Evolutionary conservation across 2,329 filamentous ascomycete genomes (phyloP).

Genomic region (Diaporthe nobilis): DNA sequence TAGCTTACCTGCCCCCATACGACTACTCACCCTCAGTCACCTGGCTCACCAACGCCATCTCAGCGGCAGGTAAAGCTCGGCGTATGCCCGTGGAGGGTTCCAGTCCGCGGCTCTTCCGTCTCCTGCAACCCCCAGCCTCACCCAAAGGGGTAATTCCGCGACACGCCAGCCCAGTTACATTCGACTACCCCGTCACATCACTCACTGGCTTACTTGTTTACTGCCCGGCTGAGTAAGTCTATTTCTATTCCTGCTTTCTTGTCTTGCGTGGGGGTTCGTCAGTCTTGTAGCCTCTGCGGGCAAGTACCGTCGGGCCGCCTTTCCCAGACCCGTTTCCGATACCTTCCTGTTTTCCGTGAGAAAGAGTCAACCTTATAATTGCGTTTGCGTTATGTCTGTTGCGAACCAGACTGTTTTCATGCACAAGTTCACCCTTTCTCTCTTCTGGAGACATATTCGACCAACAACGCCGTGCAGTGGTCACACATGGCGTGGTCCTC

Average conservation of each 20-base stretch:
- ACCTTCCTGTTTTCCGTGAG: not conserved
- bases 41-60: constrained; percentile 9
- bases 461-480: not conserved
- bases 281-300: not conserved
- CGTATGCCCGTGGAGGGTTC: not conserved
- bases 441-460: not conserved
- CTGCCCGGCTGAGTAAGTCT: constrained; percentile 26
- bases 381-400: not conserved
- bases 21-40: constrained; percentile 16
- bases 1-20: constrained; percentile 19
- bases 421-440: not conserved
- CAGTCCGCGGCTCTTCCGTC: constrained; percentile 1
- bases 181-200: not conserved
- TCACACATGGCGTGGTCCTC: constrained; percentile 27
- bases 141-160: constrained; percentile 2
- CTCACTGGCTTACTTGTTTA: not conserved
- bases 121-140: not conserved
- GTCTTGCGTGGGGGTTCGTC: not conserved
- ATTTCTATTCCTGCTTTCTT: not conserved
- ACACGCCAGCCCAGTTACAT: not conserved
- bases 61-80: constrained; percentile 2
- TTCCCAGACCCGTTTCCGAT: not conserved
- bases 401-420: not conserved
- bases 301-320: not conserved
- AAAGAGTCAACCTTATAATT: not conserved